phyloP scores from a whole-genome alignment of 2,329 filamentous ascomycete species.

The Diaporthe amygdali region DNA sequence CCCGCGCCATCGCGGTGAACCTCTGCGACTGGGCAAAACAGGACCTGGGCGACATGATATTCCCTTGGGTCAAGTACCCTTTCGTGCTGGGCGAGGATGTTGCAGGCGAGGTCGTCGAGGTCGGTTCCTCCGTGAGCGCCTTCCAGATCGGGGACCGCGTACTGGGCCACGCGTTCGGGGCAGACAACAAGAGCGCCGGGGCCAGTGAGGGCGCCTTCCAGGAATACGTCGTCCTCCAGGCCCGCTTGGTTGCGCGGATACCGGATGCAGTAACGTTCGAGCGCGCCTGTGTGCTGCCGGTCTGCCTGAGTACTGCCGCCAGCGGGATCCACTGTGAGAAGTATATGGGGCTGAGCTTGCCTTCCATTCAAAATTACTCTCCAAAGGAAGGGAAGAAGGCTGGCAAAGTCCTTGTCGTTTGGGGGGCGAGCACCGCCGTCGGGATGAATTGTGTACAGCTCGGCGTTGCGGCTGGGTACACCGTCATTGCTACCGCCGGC shows the following conservation, averaged over 20 bases:
- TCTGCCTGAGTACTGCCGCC: slow-evolving; percentile 35
- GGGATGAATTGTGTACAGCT: slow-evolving; percentile 53
- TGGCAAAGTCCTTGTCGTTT: slow-evolving; percentile 32
- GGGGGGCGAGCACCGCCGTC: slow-evolving; percentile 52
- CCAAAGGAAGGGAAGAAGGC: not conserved
- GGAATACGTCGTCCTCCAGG: slow-evolving; percentile 27
- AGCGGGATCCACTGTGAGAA: slow-evolving; percentile 32
- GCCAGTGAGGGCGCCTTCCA: slow-evolving; percentile 35
- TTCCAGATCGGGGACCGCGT: slow-evolving; percentile 42
- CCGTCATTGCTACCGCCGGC: slow-evolving; percentile 46
- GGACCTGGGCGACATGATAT: slow-evolving; percentile 31
- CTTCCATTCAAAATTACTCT: not conserved
- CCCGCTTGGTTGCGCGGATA: slow-evolving; percentile 23
- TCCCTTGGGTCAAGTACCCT: slow-evolving; percentile 38
- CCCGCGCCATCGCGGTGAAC: slow-evolving; percentile 39
- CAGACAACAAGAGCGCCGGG: slow-evolving; percentile 27
- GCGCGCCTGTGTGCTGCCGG: slow-evolving; percentile 33
- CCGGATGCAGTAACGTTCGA: slow-evolving; percentile 33
- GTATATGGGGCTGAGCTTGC: slow-evolving; percentile 27
- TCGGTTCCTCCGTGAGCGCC: slow-evolving; percentile 32
- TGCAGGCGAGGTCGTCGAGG: slow-evolving; percentile 39
- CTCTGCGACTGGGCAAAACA: slow-evolving; percentile 31
- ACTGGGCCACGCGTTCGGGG: slow-evolving; percentile 31
- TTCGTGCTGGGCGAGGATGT: slow-evolving; percentile 39
- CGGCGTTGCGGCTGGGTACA: slow-evolving; percentile 46